Evolutionary conservation across 1,284 basidiomycete genomes (phyloP), one percentile per base, ranked within the genome.

Genomic region (Ustilago vetiveriae): DNA sequence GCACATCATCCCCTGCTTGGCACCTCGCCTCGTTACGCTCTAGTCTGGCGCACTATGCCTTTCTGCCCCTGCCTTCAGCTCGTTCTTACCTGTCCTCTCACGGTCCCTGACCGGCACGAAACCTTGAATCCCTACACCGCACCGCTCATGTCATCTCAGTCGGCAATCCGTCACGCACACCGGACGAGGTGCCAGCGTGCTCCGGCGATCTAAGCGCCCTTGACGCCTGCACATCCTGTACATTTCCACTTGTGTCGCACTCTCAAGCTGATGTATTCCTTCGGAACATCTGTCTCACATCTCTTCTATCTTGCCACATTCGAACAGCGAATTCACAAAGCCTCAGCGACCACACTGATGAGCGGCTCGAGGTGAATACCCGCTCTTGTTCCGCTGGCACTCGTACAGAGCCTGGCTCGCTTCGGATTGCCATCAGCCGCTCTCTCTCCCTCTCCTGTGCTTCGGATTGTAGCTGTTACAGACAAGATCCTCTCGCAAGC

Each of bases 21-120:
- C 26, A 37, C 53, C 41, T 55, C 43, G 33, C 52, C 44, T 63
- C 24, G 48, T 17, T 21, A 17, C 35, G 35, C 47, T 35, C 24
- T 41, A 45, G 47, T 42, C 22, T 51, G 30, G 45, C 21, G 43
- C 53, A 38, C 21, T 26, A 37, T 44, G 42, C 50, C 45, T 21
- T 40, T 39, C 33, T 23, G 36, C 27, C 62, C 50, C 50, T 57
- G 42, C 62, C 33, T 57, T 40, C 36, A 57, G 62, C 62, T 65
- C 46, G 62, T 41, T 21, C 62, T 37, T 23, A 30, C 11, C 11
- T 35, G 19, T n/a, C 47, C n/a, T 45, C 51, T 29, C 53, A 52
- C 48, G 43, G 19, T 43, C 53, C 53, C 48, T 63, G 47, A 49
- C 48, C 56, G 47, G 49, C 43, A 36, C 40, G 33, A 23, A 36